Conservation (phyloP, 768 basidiomycete genomes). For the Leucosporidium creatinivorum region DNA sequence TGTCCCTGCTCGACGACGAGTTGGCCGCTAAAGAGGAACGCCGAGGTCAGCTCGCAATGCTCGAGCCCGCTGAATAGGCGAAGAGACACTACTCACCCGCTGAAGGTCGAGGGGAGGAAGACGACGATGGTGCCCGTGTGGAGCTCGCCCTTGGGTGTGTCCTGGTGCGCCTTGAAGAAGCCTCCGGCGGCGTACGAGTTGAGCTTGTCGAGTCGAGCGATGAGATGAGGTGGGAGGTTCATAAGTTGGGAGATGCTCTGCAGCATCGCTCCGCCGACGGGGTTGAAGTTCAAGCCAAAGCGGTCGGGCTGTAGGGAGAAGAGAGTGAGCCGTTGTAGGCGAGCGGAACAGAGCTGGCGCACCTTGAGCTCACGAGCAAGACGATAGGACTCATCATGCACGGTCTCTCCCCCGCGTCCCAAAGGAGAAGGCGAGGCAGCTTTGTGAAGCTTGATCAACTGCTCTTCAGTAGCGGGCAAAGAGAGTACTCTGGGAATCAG, state of each 20-base stretch:
- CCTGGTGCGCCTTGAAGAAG: constrained; percentile 13
- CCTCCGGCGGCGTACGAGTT: constrained; percentile 1
- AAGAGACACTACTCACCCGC: not conserved
- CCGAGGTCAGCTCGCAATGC: not conserved
- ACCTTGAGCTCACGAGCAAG: not conserved
- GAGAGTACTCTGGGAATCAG: too few relatives aligned
- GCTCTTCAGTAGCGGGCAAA: too few relatives aligned
- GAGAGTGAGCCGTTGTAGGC: not conserved
- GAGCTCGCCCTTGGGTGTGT: not conserved
- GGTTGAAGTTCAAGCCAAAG: not conserved
- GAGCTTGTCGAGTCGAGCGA: constrained; percentile 1
- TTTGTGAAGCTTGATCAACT: not conserved
- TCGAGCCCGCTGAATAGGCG: not conserved
- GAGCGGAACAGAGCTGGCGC: too few relatives aligned
- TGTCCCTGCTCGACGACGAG: not conserved
- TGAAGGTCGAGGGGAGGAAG: not conserved
- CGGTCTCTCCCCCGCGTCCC: not conserved
- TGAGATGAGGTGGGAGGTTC: too few relatives aligned
- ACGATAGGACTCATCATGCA: not conserved
- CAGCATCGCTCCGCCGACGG: not conserved
- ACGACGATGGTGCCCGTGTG: not conserved
- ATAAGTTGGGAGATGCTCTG: not conserved
- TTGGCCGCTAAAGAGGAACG: not conserved
- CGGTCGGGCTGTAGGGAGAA: not conserved
- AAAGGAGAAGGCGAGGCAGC: not conserved